Evolutionary conservation across 2,329 filamentous ascomycete species (phyloP), one percentile per base, ranked within the genome.

Genomic region (Dothistroma septosporum): DNA sequence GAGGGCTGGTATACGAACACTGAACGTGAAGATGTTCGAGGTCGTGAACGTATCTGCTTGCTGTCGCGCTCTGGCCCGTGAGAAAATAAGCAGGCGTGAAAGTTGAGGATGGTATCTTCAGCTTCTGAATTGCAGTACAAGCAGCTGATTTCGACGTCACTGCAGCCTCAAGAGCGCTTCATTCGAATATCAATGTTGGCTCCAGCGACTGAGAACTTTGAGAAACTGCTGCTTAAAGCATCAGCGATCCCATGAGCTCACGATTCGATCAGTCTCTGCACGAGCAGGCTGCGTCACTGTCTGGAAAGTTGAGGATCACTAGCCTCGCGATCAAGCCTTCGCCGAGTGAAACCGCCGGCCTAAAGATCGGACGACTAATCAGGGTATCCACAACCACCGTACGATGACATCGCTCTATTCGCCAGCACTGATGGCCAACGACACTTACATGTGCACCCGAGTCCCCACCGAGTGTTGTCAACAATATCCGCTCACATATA

Each of bases 1-100:
- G 74, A 69, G 9, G 76, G 73, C 1, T 78, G 76, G 76, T 80
- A 80, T 63, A 67, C 64, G 19, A 70, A 77, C 55, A 65, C 64
- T 19, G 70, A 72, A 44, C 41, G 47, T 1, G 5, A 46, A 33
- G 57, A 61, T 12, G 41, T 59, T n/a, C 59, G 60, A 48, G 53
- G 7, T 22, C 10, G 46, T 22, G 69, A 72, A 53, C 60, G 41
- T 6, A 64, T 70, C 10, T 73, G 71, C 52, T 37, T 68, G 31
- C 59, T 73, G n/a, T 62, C 70, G 10, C 54, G 64, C 9, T 32
- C 14, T n/a, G 24, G 3, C 37, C n/a, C 12, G 37, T 44, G 37
- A 14, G 7, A 14, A 7, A 4, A 44, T 19, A 19, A 44, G 37
- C 12, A 44, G n/a, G 37, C n/a, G n/a, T 44, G 12, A 19, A 7